Conservation (phyloP, 2,329 filamentous ascomycete genomes). For the Claviceps spartinae region DNA sequence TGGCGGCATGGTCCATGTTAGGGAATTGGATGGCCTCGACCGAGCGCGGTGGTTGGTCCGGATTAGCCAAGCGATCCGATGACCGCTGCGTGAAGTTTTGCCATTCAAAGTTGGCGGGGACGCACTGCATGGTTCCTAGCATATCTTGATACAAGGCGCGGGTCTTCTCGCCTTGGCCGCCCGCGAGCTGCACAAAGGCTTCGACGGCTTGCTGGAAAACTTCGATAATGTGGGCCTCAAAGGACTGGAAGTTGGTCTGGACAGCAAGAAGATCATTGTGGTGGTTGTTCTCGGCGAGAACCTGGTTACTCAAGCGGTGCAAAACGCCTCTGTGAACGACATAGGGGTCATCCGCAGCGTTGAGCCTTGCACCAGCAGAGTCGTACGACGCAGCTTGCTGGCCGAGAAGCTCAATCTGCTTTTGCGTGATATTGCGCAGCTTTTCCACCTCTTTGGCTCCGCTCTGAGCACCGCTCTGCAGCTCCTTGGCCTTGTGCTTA, state of each 20-base stretch:
- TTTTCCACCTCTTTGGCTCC: conserved; percentile 85
- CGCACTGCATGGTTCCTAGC: conserved; percentile 57
- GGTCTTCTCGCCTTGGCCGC: conserved; percentile 68
- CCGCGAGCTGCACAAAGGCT: conserved; percentile 69
- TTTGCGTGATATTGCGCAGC: conserved; percentile 72
- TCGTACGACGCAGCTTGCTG: conserved; percentile 74
- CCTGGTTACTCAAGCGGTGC: conserved; percentile 78
- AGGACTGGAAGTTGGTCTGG: conserved; percentile 79
- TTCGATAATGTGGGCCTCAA: conserved; percentile 74
- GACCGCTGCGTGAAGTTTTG: conserved; percentile 65
- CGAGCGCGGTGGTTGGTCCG: conserved; percentile 57
- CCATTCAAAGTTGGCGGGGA: conserved; percentile 86
- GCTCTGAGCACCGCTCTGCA: conserved; percentile 68
- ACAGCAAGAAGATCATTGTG: conserved; percentile 79
- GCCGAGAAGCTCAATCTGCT: conserved; percentile 87
- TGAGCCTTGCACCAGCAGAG: conserved; percentile 57
- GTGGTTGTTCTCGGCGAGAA: conserved; percentile 92
- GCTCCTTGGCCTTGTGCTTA: conserved; percentile 90
- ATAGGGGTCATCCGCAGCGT: conserved; percentile 72
- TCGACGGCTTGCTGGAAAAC: conserved; percentile 72
- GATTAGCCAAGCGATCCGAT: conserved; percentile 60
- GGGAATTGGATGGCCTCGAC: conserved; percentile 68
- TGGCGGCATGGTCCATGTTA: conserved; percentile 73
- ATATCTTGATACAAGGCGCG: conserved; percentile 76
- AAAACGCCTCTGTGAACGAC: conserved; percentile 68